Base-by-base conservation (phyloP, 2,329 filamentous ascomycete genomes). In the Sclerotinia nivalis region DNA sequence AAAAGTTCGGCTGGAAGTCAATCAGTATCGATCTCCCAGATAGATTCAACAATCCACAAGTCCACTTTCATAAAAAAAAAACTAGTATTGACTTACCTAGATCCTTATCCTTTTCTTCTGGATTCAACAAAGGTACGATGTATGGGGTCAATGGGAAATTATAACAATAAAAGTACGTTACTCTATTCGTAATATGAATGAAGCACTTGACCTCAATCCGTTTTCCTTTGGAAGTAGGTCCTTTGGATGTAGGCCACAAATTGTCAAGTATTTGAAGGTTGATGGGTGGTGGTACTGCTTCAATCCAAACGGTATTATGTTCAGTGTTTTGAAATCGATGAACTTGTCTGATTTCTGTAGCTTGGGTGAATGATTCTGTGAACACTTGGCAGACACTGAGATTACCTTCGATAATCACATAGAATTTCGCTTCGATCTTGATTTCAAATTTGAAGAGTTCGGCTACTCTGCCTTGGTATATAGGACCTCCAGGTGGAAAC, bases 281-380 rank as follows among this genome's bases (percentile, higher is more conserved):
- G 31, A 2, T 2, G 22, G 31, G 0, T 40, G 3, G 0, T 12
- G 12, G 9, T n/a, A 7, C 13, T 25, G 7, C 31, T 20, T 10
- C 31, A 7, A n/a, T 13, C 1, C 22, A 50, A 62, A n/a, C 45
- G 13, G 31, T 12, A 1, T 64, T 13, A 25, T 20, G 4, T 31
- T 64, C 12, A 1, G 0, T 20, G 6, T 37, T 22, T 64, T 37
- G 60, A 8, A 20, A 9, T 52, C 1, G 22, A 49, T 64, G 28
- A 25, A 64, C 45, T 7, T 9, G 4, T 34, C 12, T 4, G 7
- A 62, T 1, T 18, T 20, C 37, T 18, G n/a, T 15, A 9, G 12
- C 18, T n/a, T 18, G 12, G 5, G 12, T n/a, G 13, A 18, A 25
- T 25, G 31, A 18, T 4, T 37, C 1, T 25, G 25, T 9, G 4